Base-by-base conservation (phyloP, 352 stramenopile genomes). In the Phytopythium helicoides region DNA sequence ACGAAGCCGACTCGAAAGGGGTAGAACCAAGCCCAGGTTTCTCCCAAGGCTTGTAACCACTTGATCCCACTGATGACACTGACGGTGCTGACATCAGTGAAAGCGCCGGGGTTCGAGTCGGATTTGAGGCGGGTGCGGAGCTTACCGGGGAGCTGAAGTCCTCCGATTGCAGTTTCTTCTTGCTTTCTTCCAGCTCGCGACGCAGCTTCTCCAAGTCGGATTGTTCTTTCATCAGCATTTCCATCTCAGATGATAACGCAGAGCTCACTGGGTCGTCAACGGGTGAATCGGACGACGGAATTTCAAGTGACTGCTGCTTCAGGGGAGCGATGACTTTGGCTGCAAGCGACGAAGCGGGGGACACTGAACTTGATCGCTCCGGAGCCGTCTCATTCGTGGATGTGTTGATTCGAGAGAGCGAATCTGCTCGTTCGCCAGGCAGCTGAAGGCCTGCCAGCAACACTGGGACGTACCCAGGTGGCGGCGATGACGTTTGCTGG, bases 221-320 rank as follows among this genome's bases (percentile, higher is more conserved):
- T 49, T 92, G 81, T 19, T 92, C 70, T 41, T 89, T 86, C 58
- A 86, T 84, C 37, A 92, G 23, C 6, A 56, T 65, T 22, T 86
- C 74, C 60, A 83, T 76, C 28, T 88, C 76, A 0, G 48, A 66
- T 33, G 78, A 78, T 14, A 74, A 38, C 10, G 56, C 59, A 6
- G 44, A 18, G 22, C 61, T 28, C 1, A 59, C 54, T 1, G 53
- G 36, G 8, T 47, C 48, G 18, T n/a, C 40, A 15, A 22, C 23
- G 1, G 19, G 39, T 6, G 52, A 11, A 6, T 61, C 49, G 16
- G 46, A 47, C 15, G 28, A 51, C n/a, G 37, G 8, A 0, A 33
- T 31, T 1, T 25, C 6, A 15, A 41, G 36, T 19, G 54, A 49
- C 6, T 47, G 38, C 6, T 68, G 52, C 34, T 74, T 67, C 18